phyloP scores from a whole-genome alignment of 2,329 filamentous ascomycete genomes.

The Sporothrix curviconia region DNA sequence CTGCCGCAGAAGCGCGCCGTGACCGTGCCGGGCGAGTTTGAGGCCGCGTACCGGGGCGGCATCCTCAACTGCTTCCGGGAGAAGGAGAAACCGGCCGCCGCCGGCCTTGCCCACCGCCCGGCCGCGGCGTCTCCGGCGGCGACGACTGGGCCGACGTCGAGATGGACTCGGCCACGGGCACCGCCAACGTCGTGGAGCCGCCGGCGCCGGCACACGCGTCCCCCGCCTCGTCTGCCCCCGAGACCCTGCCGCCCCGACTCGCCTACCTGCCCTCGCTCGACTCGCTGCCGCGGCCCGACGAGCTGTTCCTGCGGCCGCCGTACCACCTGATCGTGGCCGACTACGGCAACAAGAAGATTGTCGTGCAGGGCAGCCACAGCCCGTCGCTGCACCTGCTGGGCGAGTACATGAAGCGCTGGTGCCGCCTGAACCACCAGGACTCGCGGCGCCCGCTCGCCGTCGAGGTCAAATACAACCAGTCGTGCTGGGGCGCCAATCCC shows the following conservation, averaged over 20 bases:
- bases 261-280: constrained; percentile 36
- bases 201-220: background rate
- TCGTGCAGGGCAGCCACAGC: constrained; percentile 42
- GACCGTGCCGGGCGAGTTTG: constrained; percentile 29
- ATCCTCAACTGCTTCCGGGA: constrained; percentile 32
- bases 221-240: background rate
- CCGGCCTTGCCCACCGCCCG: background rate
- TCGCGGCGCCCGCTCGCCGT: constrained; percentile 34
- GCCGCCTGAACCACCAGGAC: constrained; percentile 35
- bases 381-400: constrained; percentile 38
- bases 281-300: constrained; percentile 39
- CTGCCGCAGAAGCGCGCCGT: constrained; percentile 30
- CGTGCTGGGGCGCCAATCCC: constrained; percentile 38
- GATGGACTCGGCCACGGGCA: constrained; percentile 26
- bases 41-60: constrained; percentile 30
- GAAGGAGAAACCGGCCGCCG: constrained; percentile 10
- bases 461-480: constrained; percentile 37
- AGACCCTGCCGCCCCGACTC: background rate
- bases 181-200: constrained; percentile 29
- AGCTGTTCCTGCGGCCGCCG: constrained; percentile 41
- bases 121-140: constrained; percentile 12
- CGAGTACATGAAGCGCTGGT: constrained; percentile 43
- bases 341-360: constrained; percentile 27
- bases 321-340: constrained; percentile 40
- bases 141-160: constrained; percentile 43